These are phyloP conservation scores for Pezicula radicicola DNA, from an alignment of 2,329 filamentous ascomycete genomes.

Conservation along the genomic window DNA sequence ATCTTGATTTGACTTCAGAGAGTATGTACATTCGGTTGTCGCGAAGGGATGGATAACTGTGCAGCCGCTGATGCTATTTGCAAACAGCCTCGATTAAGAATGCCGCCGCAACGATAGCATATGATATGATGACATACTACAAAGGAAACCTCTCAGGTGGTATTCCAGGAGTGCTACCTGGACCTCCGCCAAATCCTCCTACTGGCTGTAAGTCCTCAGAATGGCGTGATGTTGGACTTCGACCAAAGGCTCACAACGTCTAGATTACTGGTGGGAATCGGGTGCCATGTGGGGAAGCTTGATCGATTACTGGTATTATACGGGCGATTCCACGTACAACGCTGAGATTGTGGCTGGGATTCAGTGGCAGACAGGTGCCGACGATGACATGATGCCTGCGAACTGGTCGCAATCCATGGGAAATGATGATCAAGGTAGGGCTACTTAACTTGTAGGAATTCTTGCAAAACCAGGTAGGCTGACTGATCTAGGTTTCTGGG, in stretches of 20 bases:
- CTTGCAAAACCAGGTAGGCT: neutral
- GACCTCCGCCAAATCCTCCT: slow-evolving; percentile 34
- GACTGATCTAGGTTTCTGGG: slow-evolving; percentile 64
- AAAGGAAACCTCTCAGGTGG: slow-evolving; percentile 33
- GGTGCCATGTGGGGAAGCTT: slow-evolving; percentile 58
- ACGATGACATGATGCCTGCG: slow-evolving; percentile 55
- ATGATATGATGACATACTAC: slow-evolving; percentile 39
- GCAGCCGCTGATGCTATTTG: slow-evolving; percentile 36
- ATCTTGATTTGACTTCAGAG: slow-evolving; percentile 22
- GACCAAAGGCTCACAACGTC: slow-evolving; percentile 3
- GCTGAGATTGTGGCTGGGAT: slow-evolving; percentile 50
- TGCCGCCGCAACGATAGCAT: slow-evolving; percentile 27
- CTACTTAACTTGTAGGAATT: neutral
- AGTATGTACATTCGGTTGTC: slow-evolving; percentile 13
- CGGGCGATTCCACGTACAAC: slow-evolving; percentile 56
- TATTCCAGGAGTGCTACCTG: slow-evolving; percentile 46
- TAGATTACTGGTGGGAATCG: slow-evolving; percentile 59
- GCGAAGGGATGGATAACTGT: slow-evolving; percentile 34
- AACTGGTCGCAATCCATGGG: slow-evolving; percentile 36
- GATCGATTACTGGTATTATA: slow-evolving; percentile 62
- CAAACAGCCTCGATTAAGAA: slow-evolving; percentile 33
- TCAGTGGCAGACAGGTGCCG: slow-evolving; percentile 53
- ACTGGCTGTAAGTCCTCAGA: slow-evolving; percentile 24
- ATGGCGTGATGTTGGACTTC: neutral
- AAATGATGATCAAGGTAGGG: slow-evolving; percentile 30